Conservation (phyloP, 192 early-diverging fungal genomes). For the Jimgerdemannia lactiflua region DNA sequence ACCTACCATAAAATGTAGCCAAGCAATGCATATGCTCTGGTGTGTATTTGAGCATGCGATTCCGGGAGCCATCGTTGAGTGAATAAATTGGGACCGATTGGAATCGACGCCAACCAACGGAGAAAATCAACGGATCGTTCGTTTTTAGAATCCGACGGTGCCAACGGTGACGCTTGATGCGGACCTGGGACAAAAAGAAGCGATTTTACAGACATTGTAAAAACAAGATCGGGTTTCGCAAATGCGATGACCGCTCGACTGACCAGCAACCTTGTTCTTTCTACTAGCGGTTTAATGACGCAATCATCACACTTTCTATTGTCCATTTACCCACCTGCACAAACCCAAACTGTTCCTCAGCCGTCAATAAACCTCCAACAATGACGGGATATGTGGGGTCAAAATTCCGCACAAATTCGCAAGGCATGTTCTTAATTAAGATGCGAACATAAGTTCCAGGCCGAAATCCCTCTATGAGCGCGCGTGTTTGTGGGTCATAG, state of each 20-base stretch:
- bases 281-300: no score
- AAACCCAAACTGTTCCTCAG: constrained; percentile 94
- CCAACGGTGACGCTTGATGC: constrained; percentile 99
- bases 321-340: constrained; percentile 55
- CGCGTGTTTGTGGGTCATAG: constrained; percentile 66
- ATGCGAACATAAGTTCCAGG: constrained; percentile 94
- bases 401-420: constrained; percentile 93
- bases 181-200: constrained; percentile 45
- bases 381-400: constrained; percentile 89
- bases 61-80: constrained; percentile 86
- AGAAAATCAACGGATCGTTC: constrained; percentile 97
- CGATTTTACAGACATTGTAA: not conserved
- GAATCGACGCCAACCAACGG: constrained; percentile 97
- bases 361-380: constrained; percentile 83
- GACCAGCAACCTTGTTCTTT: no score
- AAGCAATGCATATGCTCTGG: constrained; percentile 99
- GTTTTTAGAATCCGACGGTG: constrained; percentile 94
- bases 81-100: constrained; percentile 96
- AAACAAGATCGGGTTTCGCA: constrained; percentile 4
- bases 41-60: constrained; percentile 99
- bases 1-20: constrained; percentile 83
- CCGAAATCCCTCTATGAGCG: constrained; percentile 89
- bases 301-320: no score
- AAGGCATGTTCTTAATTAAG: constrained; percentile 86
- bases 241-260: not conserved